Evolutionary conservation across 495 filamentous ascomycete genomes (phyloP).

Genomic region (Neurospora sp.): DNA sequence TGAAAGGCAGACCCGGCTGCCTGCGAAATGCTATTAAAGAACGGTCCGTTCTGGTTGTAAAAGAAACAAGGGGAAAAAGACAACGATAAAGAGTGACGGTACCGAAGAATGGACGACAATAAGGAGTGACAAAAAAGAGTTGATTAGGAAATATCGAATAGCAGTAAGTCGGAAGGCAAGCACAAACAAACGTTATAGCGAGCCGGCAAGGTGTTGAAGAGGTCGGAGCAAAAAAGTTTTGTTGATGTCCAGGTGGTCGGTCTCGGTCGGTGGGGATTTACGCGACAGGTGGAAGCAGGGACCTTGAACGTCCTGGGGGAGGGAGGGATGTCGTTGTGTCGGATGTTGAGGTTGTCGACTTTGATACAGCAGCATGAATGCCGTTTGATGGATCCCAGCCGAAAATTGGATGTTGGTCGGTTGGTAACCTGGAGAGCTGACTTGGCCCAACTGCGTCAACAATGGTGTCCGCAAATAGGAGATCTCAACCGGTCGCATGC

Average conservation of each 20-base stretch:
- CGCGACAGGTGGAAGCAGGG: not conserved
- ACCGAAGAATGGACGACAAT: not conserved
- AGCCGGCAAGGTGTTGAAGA: not conserved
- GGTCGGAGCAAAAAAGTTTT: not conserved
- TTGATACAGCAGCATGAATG: not conserved
- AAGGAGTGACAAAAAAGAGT: not conserved
- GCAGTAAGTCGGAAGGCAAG: not conserved
- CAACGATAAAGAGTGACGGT: not conserved
- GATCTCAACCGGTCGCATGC: not conserved
- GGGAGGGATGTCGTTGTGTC: not conserved
- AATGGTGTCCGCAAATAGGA: not conserved
- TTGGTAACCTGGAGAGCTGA: not conserved
- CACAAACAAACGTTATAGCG: not conserved
- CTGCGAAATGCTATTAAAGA: not conserved
- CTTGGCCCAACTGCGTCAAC: not conserved
- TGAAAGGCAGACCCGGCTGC: conserved; percentile 9
- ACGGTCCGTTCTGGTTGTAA: not conserved
- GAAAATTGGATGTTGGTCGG: not conserved
- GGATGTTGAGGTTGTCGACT: not conserved
- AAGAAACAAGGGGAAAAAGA: not conserved
- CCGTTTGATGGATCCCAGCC: not conserved
- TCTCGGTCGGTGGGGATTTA: not conserved
- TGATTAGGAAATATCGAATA: not conserved
- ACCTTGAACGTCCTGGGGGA: not conserved
- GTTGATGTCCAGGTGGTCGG: not conserved